Evolutionary conservation across 2,329 filamentous ascomycete species (phyloP), one percentile per base, ranked within the genome.

Genomic region (Aspergillus fumigatus): DNA sequence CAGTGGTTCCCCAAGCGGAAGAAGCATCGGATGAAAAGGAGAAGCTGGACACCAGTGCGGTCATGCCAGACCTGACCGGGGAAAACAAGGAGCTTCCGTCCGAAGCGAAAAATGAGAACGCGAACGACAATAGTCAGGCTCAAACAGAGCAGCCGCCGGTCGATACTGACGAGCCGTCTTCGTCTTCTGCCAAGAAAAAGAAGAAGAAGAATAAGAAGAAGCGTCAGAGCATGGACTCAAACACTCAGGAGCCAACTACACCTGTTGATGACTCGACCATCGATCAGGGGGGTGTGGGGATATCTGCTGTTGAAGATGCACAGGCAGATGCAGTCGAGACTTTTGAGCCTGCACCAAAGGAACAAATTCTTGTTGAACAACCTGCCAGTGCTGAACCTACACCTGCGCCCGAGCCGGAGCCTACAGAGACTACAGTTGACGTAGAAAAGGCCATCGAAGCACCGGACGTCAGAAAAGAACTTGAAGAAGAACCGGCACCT

Each of bases 131-230:
- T 27, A 14, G 29, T 19, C 49, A 61, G 26, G 3, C 27, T 23
- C 40, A 55, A 9, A 40, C 54, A 1, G 58, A 60, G 43, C 60
- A 64, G 10, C 26, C 61, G 14, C 54, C 50, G 21, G 19, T 41
- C 2, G 66, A 68, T 41, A 56, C 54, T 58, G 43, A 59, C 40
- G 53, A 45, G 3, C 55, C 59, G n/a, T 49, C 55, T 3, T 61
- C 57, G 3, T 63, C 63, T 51, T 61, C 59, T 1, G 67, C 67
- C 54, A 70, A 69, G 59, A 65, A 66, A 50, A 69, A 71, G 52
- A 74, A 70, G 58, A 71, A 70, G 57, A 75, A 73, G 57, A 73
- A 73, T 57, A 71, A 71, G 58, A 70, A 72, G 62, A 71, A 63
- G 62, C 62, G 54, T 48, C 63, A 64, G 53, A 62, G 49, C 48